A percentile compares a stretch with the other conserved stretches of the same genome.
Evolutionary conservation across 371 early-diverging fungal genomes (phyloP).

Genomic region (Umbelopsis sp.): DNA sequence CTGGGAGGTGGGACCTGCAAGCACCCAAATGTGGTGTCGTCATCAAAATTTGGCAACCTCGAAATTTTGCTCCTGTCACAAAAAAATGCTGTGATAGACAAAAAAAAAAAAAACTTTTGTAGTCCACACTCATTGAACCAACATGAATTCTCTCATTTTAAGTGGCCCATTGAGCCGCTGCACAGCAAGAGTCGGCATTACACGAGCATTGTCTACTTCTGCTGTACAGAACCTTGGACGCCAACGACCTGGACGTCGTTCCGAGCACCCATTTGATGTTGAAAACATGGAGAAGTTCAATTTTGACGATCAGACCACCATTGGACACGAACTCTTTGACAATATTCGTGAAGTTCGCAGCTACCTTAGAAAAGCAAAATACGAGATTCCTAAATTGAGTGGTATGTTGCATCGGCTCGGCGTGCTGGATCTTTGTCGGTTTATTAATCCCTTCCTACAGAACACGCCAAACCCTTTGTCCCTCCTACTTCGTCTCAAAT

Average conservation of each 20-base stretch:
- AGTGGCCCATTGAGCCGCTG: conserved; percentile 1
- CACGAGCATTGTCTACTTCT: conserved; percentile 35
- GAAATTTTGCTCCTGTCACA: conserved; percentile 5
- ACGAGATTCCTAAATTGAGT: conserved; percentile 66
- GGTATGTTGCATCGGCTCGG: conserved; percentile 36
- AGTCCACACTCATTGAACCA: not conserved
- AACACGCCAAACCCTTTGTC: conserved; percentile 60
- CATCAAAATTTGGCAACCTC: not conserved
- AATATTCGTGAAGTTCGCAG: conserved; percentile 63
- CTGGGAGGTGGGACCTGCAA: no score
- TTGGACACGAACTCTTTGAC: conserved; percentile 59
- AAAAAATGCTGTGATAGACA: not conserved
- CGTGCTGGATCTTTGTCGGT: not conserved
- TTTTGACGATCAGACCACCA: conserved; percentile 64
- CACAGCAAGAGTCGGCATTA: not conserved
- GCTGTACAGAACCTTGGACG: conserved; percentile 40
- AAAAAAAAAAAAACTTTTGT: conserved; percentile 11
- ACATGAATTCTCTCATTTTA: not conserved
- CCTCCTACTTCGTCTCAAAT: conserved; percentile 58
- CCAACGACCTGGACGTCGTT: conserved; percentile 37
- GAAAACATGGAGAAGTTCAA: conserved; percentile 58
- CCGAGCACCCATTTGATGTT: conserved; percentile 55
- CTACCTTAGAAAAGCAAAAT: conserved; percentile 66
- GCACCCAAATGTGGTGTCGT: not conserved
- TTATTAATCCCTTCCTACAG: conserved; percentile 30